These are phyloP conservation scores for Nyctanthes arbortristis DNA, from an alignment of 257 asterid genomes.

Conservation along the genomic window DNA sequence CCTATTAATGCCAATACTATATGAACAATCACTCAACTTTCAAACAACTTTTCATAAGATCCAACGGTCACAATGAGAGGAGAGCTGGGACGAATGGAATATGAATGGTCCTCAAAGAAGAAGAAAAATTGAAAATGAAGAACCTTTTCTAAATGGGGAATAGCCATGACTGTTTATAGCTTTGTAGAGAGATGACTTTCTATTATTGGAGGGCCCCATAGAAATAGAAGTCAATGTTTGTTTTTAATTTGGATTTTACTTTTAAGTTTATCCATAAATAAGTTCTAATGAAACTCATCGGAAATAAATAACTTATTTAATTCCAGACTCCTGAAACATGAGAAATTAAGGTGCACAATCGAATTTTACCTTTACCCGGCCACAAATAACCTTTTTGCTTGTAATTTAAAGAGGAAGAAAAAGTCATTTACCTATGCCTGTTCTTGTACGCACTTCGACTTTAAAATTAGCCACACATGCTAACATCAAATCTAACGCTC, in stretches of 20 bases:
- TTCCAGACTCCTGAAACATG: too few species aligned
- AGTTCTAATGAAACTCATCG: not conserved
- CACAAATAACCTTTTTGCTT: too few species aligned
- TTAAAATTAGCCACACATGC: not conserved
- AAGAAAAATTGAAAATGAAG: not conserved
- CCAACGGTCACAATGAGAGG: not conserved
- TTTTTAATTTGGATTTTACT: not conserved
- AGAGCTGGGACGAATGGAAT: not conserved
- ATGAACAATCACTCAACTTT: not conserved
- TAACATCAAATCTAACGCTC: not conserved
- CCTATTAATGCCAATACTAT: not conserved
- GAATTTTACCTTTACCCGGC: too few species aligned
- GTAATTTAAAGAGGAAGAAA: too few species aligned
- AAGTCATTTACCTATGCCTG: too few species aligned
- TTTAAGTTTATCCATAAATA: not conserved
- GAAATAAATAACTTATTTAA: too few species aligned
- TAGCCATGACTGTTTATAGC: not conserved
- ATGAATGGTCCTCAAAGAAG: too few species aligned
- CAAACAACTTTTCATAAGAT: not conserved
- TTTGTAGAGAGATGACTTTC: not conserved
- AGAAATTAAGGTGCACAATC: too few species aligned
- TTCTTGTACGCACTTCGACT: too few species aligned
- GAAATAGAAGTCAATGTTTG: not conserved
- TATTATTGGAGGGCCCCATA: conserved; percentile 5
- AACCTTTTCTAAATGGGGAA: not conserved